Conservation (phyloP, 345 rosid species). For the Melaleuca alternifolia region DNA sequence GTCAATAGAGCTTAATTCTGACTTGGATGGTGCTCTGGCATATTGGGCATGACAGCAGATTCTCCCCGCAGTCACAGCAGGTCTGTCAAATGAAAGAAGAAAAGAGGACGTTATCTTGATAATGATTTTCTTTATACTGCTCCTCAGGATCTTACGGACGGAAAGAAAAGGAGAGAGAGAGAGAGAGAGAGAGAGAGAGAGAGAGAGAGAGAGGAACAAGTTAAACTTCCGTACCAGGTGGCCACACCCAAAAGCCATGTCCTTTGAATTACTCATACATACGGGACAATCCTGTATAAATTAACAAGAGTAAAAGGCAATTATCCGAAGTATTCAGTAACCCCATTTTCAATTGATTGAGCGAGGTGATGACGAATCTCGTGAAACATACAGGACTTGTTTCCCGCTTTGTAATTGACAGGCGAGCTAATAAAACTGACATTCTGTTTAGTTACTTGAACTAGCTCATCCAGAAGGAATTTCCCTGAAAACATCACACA, state of each 20-base stretch:
- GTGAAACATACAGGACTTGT: not conserved
- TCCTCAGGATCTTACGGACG: not conserved
- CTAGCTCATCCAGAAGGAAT: not conserved
- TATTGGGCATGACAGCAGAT: constrained; percentile 58
- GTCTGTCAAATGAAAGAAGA: constrained; percentile 24
- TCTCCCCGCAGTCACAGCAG: constrained; percentile 67
- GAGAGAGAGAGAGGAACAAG: not conserved
- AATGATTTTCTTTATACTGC: not conserved
- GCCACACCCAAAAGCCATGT: constrained; percentile 85
- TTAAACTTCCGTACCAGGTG: constrained; percentile 41
- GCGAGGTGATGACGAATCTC: not conserved
- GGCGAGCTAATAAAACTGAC: not conserved
- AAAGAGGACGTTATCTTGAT: not conserved
- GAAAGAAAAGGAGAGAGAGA: not conserved
- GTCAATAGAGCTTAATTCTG: constrained; percentile 59
- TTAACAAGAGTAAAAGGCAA: not conserved
- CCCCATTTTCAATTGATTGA: not conserved
- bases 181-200: not conserved
- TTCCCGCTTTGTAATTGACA: not conserved
- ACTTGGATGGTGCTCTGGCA: constrained; percentile 46
- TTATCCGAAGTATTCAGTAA: not conserved
- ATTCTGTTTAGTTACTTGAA: not conserved
- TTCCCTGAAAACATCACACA: not conserved
- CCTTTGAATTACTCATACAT: constrained; percentile 46
- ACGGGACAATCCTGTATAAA: constrained; percentile 55